Conservation (phyloP, 2,329 filamentous ascomycete genomes). For the Plectosphaerella plurivora region DNA sequence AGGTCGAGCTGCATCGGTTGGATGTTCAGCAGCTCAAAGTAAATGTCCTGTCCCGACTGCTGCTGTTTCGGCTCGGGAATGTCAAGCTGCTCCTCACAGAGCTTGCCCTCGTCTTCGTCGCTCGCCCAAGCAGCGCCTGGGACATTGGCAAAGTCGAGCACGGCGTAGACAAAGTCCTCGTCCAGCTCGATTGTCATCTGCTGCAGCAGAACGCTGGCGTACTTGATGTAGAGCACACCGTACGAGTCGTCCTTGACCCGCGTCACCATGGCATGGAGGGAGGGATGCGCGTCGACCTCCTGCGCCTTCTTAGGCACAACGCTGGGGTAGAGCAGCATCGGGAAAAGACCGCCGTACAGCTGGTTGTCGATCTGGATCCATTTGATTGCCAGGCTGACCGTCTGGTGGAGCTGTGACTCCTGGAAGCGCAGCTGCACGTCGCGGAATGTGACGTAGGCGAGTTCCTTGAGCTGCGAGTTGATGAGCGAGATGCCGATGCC, state of each 20-base stretch:
- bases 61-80: constrained; percentile 88
- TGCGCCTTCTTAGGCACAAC: constrained; percentile 96
- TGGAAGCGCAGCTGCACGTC: constrained; percentile 88
- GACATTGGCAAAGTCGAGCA: constrained; percentile 91
- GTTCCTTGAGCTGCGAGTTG: constrained; percentile 85
- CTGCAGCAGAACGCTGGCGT: constrained; percentile 87
- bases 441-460: constrained; percentile 89
- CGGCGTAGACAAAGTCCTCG: constrained; percentile 95
- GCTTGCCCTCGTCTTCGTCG: constrained; percentile 69
- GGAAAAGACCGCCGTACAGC: constrained; percentile 96
- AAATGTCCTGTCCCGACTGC: constrained; percentile 86
- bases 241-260: constrained; percentile 98
- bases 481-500: constrained; percentile 91
- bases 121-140: constrained; percentile 86
- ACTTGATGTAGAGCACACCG: constrained; percentile 97
- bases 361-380: constrained; percentile 99
- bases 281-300: constrained; percentile 94
- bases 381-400: constrained; percentile 83
- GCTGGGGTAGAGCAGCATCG: constrained; percentile 93
- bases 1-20: constrained; percentile 98
- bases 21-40: constrained; percentile 94
- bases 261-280: constrained; percentile 85
- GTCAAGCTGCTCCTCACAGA: constrained; percentile 86
- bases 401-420: constrained; percentile 92
- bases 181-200: constrained; percentile 98